Conservation (phyloP, 805 yeast species). For the Yamadazyma kitorensis region DNA sequence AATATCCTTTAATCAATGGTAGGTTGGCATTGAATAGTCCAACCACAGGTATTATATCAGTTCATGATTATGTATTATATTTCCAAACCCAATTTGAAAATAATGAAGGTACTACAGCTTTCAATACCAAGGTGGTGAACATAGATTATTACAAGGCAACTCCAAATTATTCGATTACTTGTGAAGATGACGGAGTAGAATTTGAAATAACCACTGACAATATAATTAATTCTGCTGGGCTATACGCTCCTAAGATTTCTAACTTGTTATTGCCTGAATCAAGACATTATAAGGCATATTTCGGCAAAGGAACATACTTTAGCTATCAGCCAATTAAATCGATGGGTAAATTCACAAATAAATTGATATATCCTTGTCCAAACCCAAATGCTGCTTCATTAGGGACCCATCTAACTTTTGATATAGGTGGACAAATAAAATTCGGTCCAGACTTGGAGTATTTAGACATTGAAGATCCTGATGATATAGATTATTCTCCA, state of each 20-base stretch:
- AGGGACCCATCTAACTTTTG: conserved; percentile 86
- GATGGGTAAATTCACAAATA: conserved; percentile 28
- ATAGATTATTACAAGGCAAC: conserved; percentile 22
- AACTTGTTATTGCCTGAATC: conserved; percentile 66
- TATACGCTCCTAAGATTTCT: conserved; percentile 68
- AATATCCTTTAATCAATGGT: conserved; percentile 71
- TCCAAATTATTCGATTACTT: conserved; percentile 21
- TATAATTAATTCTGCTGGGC: conserved; percentile 78
- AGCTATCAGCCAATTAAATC: conserved; percentile 50
- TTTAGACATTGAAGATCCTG: conserved; percentile 44
- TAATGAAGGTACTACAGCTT: conserved; percentile 61
- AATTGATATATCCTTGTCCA: conserved; percentile 68
- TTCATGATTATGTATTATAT: conserved; percentile 71
- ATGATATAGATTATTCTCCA: conserved; percentile 45
- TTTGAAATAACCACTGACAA: conserved; percentile 49
- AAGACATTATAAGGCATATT: conserved; percentile 56
- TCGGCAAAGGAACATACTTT: conserved; percentile 85
- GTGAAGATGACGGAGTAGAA: conserved; percentile 25
- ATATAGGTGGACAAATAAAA: conserved; percentile 70
- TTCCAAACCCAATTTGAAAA: conserved; percentile 53
- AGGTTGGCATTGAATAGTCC: conserved; percentile 67
- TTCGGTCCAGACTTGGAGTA: conserved; percentile 93
- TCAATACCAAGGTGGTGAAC: conserved; percentile 55
- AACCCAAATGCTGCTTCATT: conserved; percentile 68
- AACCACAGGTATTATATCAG: conserved; percentile 79